Evolutionary conservation across 2,329 filamentous ascomycete genomes (phyloP), one percentile per base, ranked within the genome.

Genomic region (Ophiostoma angusticollis): DNA sequence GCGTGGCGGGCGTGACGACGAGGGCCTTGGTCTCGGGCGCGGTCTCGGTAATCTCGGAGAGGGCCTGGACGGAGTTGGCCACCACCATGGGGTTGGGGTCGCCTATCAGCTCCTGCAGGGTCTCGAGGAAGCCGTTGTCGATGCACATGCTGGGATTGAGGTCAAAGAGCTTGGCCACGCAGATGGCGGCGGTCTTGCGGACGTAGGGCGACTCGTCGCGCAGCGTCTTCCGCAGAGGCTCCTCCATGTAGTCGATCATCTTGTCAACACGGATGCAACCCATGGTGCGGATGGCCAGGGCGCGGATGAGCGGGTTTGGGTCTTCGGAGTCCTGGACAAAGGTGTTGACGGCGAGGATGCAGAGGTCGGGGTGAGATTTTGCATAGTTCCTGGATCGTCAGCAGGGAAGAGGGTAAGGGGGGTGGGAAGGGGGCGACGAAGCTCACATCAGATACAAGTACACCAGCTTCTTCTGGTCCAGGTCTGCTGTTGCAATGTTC

Each of bases 181-280:
- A 96, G 49, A 98, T 91, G 29, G 89, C 91, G 31, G 91, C 91
- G 2, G 91, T 98, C 66, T 98, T 98, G 51, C 91, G 83, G 45
- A 98, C 91, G 59, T 98, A 98, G 1, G 91, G 91, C 35, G 89
- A 96, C 62, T 98, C 91, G 63, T 98, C 91, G 59, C 86, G 78
- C 49, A 98, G 67, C 11, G 91, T 98, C 65, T 98, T 98, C 51
- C 91, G 76, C 46, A 98, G 63, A 12, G 91, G 91, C 55, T 98
- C 91, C 60, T 96, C 91, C 89, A 98, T 96, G 60, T 98, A 98
- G 58, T 98, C 91, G 48, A 96, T 85, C 85, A 98, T 98, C 63
- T 98, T 98, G 51, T 96, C 91, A 40, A 98, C 91, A 41, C 91
- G 72, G 53, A 98, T 96, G 56, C 91, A 96, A 29, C 91, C 91